These are phyloP conservation scores for Trichoderma aggressivum DNA, from an alignment of 2,329 filamentous ascomycete genomes.

Conservation along the genomic window DNA sequence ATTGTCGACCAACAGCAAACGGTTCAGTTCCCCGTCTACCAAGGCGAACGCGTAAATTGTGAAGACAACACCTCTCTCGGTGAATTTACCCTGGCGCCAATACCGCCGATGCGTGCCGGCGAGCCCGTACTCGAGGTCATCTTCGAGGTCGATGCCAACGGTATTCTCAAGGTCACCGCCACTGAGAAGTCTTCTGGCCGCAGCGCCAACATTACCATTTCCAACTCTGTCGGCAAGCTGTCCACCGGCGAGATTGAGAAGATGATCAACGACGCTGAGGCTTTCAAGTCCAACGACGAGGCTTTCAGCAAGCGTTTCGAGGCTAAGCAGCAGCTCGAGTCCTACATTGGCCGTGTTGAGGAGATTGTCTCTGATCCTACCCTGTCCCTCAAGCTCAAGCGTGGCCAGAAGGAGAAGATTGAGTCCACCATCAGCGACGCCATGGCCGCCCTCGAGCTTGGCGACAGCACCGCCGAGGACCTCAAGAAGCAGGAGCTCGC, in stretches of 20 bases:
- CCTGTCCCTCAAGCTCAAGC: conserved; percentile 96
- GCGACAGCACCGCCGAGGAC: conserved; percentile 87
- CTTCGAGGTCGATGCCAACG: conserved; percentile 99
- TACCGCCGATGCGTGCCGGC: conserved; percentile 84
- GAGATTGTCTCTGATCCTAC: conserved; percentile 97
- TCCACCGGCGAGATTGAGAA: conserved; percentile 91
- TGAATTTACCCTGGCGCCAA: conserved; percentile 92
- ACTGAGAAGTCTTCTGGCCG: conserved; percentile 98
- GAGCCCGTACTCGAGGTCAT: conserved; percentile 96
- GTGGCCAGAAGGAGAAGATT: conserved; percentile 99
- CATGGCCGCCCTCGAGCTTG: conserved; percentile 95
- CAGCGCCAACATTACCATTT: conserved; percentile 98
- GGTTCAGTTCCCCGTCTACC: conserved; percentile 81
- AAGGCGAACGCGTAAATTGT: conserved; percentile 97
- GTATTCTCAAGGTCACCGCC: conserved; percentile 98
- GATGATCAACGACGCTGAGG: conserved; percentile 96
- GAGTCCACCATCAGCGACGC: conserved; percentile 95
- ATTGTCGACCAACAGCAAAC: conserved; percentile 68
- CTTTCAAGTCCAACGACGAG: conserved; percentile 98
- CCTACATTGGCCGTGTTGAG: conserved; percentile 97
- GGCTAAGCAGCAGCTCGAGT: conserved; percentile 98
- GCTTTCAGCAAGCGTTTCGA: conserved; percentile 99
- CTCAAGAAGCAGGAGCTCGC: conserved; percentile 99
- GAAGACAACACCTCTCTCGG: conserved; percentile 97
- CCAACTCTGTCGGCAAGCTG: conserved; percentile 98